Evolutionary conservation across 148 eudicot species (phyloP), one percentile per base, ranked within the genome.

Genomic region (Rhododendron griersonianum): DNA sequence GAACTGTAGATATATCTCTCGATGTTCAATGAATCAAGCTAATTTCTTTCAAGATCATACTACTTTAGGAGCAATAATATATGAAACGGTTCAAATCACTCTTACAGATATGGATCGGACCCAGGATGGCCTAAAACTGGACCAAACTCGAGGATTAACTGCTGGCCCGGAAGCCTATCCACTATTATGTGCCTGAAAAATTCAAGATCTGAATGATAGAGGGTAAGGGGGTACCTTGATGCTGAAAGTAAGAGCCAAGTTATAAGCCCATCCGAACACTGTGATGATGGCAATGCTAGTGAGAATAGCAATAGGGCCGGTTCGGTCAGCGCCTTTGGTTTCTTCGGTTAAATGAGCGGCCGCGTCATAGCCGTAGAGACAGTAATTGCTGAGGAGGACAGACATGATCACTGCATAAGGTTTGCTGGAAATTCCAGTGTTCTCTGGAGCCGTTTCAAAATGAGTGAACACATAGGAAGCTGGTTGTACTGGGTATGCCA

Each of bases 271-370:
- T 41, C 96, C 96, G 55, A 93, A 91, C 5, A 91, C 87, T 0
- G 91, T 86, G 84, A 92, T 93, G 80, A 93, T 92, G 39, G 93
- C 96, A 71, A 93, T 85, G 86, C 92, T 91, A 0, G 93, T 87
- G 51, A 93, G 93, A 77, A 93, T 93, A 0, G 96, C 96, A 30
- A 88, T 90, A 1, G 96, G 96, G 23, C 96, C 96, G 61, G 89
- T 92, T 84, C 92, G 90, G 87, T 93, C 96, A 0, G 96, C 92
- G 15, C 92, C 94, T 88, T 87, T 91, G 23, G 96, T 93, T 84
- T 93, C 96, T 85, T 93, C 96, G 7, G 96, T 92, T 53, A 93
- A 89, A 92, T 93, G 94, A 16, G 94, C 96, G 11, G 96, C 96
- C 4, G 93, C 89, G 69, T 93, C 96, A 11, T 93, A 93, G 78